These are phyloP conservation scores for Chalciporus pseudorubinellus DNA, from an alignment of 768 basidiomycete genomes.

Conservation along the genomic window DNA sequence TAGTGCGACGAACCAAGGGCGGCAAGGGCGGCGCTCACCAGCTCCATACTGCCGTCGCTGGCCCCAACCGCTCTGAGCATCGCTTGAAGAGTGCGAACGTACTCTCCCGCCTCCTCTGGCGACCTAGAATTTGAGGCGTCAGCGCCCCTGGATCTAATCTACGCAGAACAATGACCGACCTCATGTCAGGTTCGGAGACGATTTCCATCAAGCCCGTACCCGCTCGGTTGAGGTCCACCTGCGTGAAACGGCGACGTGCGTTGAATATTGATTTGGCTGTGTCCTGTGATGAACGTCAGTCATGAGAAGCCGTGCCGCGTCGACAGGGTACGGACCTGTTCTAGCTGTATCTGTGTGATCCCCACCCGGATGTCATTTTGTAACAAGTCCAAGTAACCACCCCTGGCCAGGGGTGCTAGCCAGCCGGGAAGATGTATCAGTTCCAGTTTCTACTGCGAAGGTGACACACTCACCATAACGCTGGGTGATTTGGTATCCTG, in stretches of 20 bases:
- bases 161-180: conserved; percentile 34
- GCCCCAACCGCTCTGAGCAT: conserved; percentile 80
- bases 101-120: conserved; percentile 87
- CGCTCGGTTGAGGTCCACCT: conserved; percentile 88
- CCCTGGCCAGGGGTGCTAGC: conserved; percentile 74
- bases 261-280: conserved; percentile 82
- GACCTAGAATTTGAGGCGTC: conserved; percentile 39
- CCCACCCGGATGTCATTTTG: conserved; percentile 51
- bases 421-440: not conserved
- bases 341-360: conserved; percentile 92
- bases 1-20: not conserved
- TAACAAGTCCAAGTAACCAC: conserved; percentile 55
- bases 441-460: not conserved
- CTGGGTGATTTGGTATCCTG: conserved; percentile 97
- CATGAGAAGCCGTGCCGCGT: not conserved
- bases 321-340: conserved; percentile 61
- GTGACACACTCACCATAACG: conserved; percentile 63
- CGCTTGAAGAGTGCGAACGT: conserved; percentile 80
- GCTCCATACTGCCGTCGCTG: conserved; percentile 97
- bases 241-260: conserved; percentile 46
- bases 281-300: conserved; percentile 51
- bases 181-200: conserved; percentile 89
- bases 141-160: not conserved
- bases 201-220: conserved; percentile 93
- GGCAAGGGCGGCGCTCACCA: conserved; percentile 46